A percentile compares a stretch with the other conserved stretches of the same genome.
Conservation (phyloP, 2,329 filamentous ascomycete genomes). For the Diaporthe citrichinensis region DNA sequence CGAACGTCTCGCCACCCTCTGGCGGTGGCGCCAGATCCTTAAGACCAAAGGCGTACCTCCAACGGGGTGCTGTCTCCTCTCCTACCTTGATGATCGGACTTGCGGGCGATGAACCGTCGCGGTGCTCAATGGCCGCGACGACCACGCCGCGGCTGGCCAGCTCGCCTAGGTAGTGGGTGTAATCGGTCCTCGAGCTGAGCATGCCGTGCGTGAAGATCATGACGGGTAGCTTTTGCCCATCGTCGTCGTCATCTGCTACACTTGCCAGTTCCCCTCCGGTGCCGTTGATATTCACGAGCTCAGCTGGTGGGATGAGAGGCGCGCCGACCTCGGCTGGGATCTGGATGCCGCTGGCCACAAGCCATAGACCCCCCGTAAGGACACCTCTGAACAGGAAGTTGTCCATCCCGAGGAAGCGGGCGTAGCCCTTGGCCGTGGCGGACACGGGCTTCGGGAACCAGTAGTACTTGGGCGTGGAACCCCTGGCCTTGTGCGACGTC, state of each 20-base stretch:
- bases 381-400: slow-evolving; percentile 32
- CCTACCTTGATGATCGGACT: slow-evolving; percentile 54
- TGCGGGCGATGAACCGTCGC: slow-evolving; percentile 66
- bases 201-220: slow-evolving; percentile 68
- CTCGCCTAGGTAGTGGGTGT: slow-evolving; percentile 65
- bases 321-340: slow-evolving; percentile 37
- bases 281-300: not conserved
- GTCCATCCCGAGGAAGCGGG: slow-evolving; percentile 36
- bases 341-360: slow-evolving; percentile 32
- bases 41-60: slow-evolving; percentile 36
- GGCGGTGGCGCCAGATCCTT: slow-evolving; percentile 49
- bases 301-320: slow-evolving; percentile 30
- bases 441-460: slow-evolving; percentile 40
- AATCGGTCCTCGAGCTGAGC: slow-evolving; percentile 64
- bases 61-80: slow-evolving; percentile 42
- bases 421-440: slow-evolving; percentile 38
- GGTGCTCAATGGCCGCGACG: slow-evolving; percentile 65
- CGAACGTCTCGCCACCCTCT: slow-evolving; percentile 48
- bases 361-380: slow-evolving; percentile 32
- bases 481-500: not conserved
- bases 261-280: not conserved
- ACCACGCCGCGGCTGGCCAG: slow-evolving; percentile 64
- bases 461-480: not conserved
- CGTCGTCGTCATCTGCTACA: slow-evolving; percentile 26
- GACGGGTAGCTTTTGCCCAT: slow-evolving; percentile 54